phyloP scores from a whole-genome alignment of 768 basidiomycete genomes.

The Kwoniella dejecticola region DNA sequence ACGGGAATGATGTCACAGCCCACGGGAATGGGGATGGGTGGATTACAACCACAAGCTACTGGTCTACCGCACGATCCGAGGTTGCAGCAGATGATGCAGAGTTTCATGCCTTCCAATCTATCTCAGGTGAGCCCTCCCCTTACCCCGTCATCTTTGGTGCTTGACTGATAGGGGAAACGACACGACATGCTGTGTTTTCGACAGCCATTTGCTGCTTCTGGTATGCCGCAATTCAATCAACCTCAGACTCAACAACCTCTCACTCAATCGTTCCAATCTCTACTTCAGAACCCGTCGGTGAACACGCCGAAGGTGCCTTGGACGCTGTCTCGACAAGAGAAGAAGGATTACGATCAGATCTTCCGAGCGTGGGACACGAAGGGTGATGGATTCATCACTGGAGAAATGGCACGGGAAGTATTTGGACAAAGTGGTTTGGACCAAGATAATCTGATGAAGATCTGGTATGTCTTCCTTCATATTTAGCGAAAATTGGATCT shows the following conservation, averaged over 20 bases:
- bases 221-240: slow-evolving; percentile 64
- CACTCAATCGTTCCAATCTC: slow-evolving; percentile 83
- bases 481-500: not conserved
- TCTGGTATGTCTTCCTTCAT: slow-evolving; percentile 68
- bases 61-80: slow-evolving; percentile 64
- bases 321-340: slow-evolving; percentile 83
- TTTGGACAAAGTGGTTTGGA: slow-evolving; percentile 90
- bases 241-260: slow-evolving; percentile 63
- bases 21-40: slow-evolving; percentile 32
- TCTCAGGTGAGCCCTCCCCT: slow-evolving; percentile 43
- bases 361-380: slow-evolving; percentile 91
- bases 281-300: slow-evolving; percentile 74
- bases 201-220: slow-evolving; percentile 53
- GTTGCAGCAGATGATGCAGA: slow-evolving; percentile 82
- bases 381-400: slow-evolving; percentile 79
- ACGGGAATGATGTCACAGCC: slow-evolving; percentile 26
- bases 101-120: slow-evolving; percentile 74
- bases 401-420: slow-evolving; percentile 81
- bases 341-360: slow-evolving; percentile 94
- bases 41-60: slow-evolving; percentile 49
- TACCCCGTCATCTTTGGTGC: not conserved
- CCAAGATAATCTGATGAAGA: slow-evolving; percentile 84
- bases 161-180: no score
- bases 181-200: no score
- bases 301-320: slow-evolving; percentile 73